Conservation (phyloP, 2,329 filamentous ascomycete species). For the Colletotrichum tropicicola region DNA sequence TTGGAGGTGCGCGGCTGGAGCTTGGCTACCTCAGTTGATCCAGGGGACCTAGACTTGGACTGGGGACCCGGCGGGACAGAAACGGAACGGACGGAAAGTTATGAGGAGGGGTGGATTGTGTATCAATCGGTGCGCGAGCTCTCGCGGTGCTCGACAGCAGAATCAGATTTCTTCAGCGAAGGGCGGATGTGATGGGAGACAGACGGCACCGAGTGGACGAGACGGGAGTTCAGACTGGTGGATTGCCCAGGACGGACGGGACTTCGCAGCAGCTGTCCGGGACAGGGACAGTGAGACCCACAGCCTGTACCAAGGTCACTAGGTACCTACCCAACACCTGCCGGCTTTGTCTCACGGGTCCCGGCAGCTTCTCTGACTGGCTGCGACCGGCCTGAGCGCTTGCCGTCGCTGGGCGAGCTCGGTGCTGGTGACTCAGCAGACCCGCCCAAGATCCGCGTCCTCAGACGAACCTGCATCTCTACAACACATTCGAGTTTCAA, state of each 20-base stretch:
- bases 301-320: no score
- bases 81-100: neutral
- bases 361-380: constrained; percentile 1
- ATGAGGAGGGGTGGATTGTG: neutral
- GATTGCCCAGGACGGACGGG: neutral
- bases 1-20: constrained; percentile 8
- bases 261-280: no score
- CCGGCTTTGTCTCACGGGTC: constrained; percentile 2
- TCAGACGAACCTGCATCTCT: neutral
- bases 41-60: no score
- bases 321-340: no score
- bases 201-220: constrained; percentile 1
- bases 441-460: neutral
- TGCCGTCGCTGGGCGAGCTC: neutral
- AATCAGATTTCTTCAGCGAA: neutral
- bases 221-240: constrained; percentile 17
- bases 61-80: neutral
- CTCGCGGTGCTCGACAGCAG: neutral
- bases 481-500: neutral
- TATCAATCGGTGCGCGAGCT: no score
- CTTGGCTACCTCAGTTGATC: neutral
- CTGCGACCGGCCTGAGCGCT: neutral
- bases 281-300: neutral
- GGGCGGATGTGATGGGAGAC: neutral
- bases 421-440: neutral